Percentiles rank a stretch among this genome's conserved stretches.
Conservation (phyloP, 2,329 filamentous ascomycete genomes). For the Apiospora marii region DNA sequence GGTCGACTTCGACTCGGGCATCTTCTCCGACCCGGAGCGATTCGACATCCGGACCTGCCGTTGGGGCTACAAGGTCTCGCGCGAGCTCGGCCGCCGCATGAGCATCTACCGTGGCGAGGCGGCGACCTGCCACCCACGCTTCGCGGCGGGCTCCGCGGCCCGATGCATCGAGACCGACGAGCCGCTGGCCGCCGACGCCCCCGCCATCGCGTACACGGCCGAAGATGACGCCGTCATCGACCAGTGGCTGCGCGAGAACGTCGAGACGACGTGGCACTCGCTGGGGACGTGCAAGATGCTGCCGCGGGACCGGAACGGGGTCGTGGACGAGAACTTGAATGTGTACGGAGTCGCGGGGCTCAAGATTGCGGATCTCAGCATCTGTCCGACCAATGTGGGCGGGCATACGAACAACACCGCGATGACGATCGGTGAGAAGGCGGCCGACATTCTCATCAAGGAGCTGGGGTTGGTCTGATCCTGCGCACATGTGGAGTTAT, state of each 20-base stretch:
- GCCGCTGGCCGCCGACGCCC: constrained; percentile 33
- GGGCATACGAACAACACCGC: constrained; percentile 56
- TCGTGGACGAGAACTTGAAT: constrained; percentile 46
- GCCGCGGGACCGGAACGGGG: constrained; percentile 42
- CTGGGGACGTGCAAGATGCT: constrained; percentile 48
- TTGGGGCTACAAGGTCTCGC: constrained; percentile 71
- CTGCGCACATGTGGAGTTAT: background rate
- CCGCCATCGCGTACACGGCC: constrained; percentile 53
- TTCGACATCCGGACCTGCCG: constrained; percentile 64
- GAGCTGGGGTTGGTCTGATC: constrained; percentile 48
- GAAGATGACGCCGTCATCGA: constrained; percentile 54
- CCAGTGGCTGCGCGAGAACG: constrained; percentile 42
- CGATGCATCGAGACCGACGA: constrained; percentile 41
- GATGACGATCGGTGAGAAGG: constrained; percentile 54
- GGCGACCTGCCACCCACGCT: constrained; percentile 51
- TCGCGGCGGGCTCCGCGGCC: constrained; percentile 50
- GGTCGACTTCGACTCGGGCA: constrained; percentile 65
- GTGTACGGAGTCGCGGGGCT: constrained; percentile 47
- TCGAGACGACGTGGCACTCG: constrained; percentile 48
- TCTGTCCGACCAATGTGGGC: constrained; percentile 45
- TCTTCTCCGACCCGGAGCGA: constrained; percentile 55
- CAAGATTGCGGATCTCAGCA: constrained; percentile 44
- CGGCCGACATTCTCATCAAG: constrained; percentile 44
- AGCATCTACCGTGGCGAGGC: constrained; percentile 58
- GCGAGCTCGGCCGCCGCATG: constrained; percentile 66